Conservation (phyloP, 1,284 basidiomycete genomes). For the Chiua sp. region DNA sequence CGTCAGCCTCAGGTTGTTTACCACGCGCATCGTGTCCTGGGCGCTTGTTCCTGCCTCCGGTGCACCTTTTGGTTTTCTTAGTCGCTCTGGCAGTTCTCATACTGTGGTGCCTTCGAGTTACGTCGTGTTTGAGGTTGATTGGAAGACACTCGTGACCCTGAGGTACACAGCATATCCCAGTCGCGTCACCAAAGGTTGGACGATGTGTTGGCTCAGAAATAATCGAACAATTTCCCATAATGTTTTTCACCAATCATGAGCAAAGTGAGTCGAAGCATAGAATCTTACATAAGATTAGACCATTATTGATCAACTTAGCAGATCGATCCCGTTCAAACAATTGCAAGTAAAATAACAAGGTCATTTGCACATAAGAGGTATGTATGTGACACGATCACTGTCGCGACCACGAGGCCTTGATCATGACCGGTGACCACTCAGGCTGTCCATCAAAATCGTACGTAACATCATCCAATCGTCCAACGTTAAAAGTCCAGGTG, state of each 20-base stretch:
- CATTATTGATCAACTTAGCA: background rate
- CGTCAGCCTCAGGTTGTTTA: background rate
- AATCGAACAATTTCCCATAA: background rate
- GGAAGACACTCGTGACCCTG: no score
- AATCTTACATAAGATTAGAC: background rate
- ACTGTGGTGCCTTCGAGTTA: no score
- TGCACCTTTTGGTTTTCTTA: background rate
- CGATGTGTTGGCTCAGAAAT: no score
- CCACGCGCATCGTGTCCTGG: background rate
- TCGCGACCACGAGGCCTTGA: no score
- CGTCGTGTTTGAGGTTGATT: no score
- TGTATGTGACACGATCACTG: no score
- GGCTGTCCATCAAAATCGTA: constrained; percentile 17
- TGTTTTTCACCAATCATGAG: no score
- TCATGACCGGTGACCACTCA: no score
- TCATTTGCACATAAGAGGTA: background rate
- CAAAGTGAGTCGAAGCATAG: background rate
- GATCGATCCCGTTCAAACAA: background rate
- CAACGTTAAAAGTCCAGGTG: constrained; percentile 3
- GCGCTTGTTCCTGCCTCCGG: background rate
- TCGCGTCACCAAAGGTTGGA: no score
- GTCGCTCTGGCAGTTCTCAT: no score
- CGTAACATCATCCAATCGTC: constrained; percentile 11
- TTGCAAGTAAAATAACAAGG: background rate
- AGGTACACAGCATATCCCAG: no score